Evolutionary conservation across 768 basidiomycete genomes (phyloP), one percentile per base, ranked within the genome.

Genomic region (Lactarius indigo): DNA sequence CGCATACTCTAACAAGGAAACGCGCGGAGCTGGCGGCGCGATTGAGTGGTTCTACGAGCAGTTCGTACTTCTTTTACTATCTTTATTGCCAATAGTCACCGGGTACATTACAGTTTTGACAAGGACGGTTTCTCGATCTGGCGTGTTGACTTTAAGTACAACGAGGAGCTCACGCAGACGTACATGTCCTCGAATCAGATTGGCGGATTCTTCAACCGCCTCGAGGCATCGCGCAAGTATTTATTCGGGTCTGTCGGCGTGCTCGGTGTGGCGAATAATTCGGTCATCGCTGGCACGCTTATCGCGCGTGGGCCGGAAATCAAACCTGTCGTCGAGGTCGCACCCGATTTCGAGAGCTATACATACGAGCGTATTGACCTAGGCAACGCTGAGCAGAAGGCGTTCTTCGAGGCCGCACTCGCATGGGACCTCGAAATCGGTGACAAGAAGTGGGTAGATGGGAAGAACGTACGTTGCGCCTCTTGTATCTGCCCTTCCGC

Each of bases 1-100:
- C 55, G 90, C 91, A 54, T 99, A 98, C 83, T 97, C 95, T 73
- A 98, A 98, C 89, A 88, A 90, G 77, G 95, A 98, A n/a, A 98
- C 96, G 44, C 88, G 91, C 63, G 93, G 91, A 42, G 71, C 90
- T 20, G 87, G 78, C 54, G 95, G 92, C 69, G 78, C 94, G 59
- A 73, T 99, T 44, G 94, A 97, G 77, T 98, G 96, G 97, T 90
- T 99, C 86, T 96, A 97, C 82, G 77, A 94, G 78, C 88, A 97
- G 93, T 96, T 72, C 64, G 90, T 80, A 10, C 13, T 54, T 23
- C 1, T 41, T 42, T 64, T 42, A 12, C 5, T 17, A 28, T 60
- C 31, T 59, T 30, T 2, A 33, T 15, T 39, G 41, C 62, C 74
- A 44, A 74, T 64, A 26, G 26, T 7, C 23, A 52, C 50, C 23